Base-by-base conservation (phyloP, 2,329 filamentous ascomycete species). In the Pyrenophora seminiperda region DNA sequence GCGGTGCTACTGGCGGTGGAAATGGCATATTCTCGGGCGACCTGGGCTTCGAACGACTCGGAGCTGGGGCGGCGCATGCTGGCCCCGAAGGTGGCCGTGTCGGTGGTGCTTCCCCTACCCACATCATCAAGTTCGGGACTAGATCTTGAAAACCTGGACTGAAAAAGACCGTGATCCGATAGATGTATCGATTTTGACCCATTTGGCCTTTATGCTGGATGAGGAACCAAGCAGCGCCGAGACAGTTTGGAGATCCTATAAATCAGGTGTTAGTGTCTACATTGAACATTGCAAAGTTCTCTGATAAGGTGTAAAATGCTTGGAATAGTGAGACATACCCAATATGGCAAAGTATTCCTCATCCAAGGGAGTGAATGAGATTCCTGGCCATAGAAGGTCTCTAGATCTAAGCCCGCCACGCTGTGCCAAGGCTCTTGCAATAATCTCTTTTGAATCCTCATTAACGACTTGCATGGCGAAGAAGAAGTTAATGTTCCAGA, bases 201-300 rank as follows among this genome's bases (percentile, higher is more conserved):
- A 50, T 20, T 13, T 47, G 36, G 2, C 10, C 2, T 31, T 50
- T 47, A n/a, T 50, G 48, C 14, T 50, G 48, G 4, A 37, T 13
- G 13, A 50, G 48, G 9, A 50, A 50, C 11, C 27, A 50, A 3
- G 31, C 42, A 15, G 14, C 42, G 4, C 14, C 48, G 5, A 22
- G 11, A 10, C 27, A 31, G 4, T 50, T 50, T 2, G 48, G 42
- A n/a, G 37, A 47, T 15, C 48, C 48, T 47, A 5, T 9, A 9
- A 13, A 14, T 6, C 3, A 17, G 4, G 4, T 18, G n/a, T 50
- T 11, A 50, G 40, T 15, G n/a, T 27, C 10, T 11, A 31, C 7
- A 2, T 11, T 1, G 30, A n/a, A n/a, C 14, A n/a, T 10, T 9
- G 14, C 13, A 10, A 24, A 19, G n/a, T 15, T 5, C 10, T 7